Percentiles rank a stretch among this genome's conserved stretches.
Evolutionary conservation across 495 filamentous ascomycete species (phyloP).

Genomic region (Aspergillus sclerotiicarbonarius): DNA sequence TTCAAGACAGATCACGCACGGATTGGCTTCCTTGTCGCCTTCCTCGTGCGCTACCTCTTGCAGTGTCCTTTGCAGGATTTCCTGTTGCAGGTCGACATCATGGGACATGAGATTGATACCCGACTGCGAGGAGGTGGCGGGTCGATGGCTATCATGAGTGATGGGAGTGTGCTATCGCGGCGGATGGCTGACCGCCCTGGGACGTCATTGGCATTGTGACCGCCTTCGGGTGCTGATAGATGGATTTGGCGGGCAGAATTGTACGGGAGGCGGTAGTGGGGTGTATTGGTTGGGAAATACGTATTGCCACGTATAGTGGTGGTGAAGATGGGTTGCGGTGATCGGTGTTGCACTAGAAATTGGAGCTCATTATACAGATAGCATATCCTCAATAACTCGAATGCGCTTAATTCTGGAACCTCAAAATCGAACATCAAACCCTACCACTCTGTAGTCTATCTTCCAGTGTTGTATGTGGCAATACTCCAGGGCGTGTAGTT

Average conservation of each 20-base stretch:
- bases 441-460: no score
- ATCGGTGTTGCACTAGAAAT: no score
- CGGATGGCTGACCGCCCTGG: neutral
- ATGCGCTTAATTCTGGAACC: no score
- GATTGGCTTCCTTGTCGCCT: slow-evolving; percentile 30
- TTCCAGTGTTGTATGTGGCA: no score
- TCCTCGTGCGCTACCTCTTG: slow-evolving; percentile 42
- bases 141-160: neutral
- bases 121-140: neutral
- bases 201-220: neutral
- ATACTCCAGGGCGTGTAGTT: no score
- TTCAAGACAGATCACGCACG: slow-evolving; percentile 69
- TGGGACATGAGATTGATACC: slow-evolving; percentile 31
- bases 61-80: slow-evolving; percentile 45
- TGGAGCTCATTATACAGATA: no score
- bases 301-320: neutral
- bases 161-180: neutral
- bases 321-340: no score
- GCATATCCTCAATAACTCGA: no score
- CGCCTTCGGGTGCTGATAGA: neutral
- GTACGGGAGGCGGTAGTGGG: neutral
- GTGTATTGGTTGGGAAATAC: neutral
- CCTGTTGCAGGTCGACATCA: slow-evolving; percentile 41
- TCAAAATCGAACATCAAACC: no score
- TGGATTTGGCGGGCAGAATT: neutral